These are phyloP conservation scores for Starmerella scarabaei DNA, from an alignment of 805 yeast genomes.

Conservation along the genomic window DNA sequence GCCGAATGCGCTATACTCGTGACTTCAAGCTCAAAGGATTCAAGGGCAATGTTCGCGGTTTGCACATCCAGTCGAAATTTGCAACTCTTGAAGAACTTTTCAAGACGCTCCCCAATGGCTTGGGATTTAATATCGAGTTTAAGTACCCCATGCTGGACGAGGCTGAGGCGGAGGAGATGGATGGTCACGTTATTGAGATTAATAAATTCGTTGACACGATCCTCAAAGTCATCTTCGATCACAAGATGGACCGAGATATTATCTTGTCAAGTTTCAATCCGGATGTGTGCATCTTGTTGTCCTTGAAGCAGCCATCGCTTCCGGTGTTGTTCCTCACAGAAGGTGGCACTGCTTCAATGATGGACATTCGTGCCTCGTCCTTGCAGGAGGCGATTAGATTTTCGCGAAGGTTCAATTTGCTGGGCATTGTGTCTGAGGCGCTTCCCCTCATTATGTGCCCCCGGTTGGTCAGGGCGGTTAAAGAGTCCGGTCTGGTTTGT, in stretches of 20 bases:
- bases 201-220: constrained; percentile 84
- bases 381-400: constrained; percentile 84
- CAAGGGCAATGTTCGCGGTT: constrained; percentile 87
- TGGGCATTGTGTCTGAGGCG: constrained; percentile 87
- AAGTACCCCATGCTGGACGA: constrained; percentile 94
- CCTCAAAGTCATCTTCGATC: constrained; percentile 62
- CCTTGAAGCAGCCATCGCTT: constrained; percentile 84
- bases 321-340: constrained; percentile 87
- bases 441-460: constrained; percentile 81
- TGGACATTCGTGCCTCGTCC: constrained; percentile 77
- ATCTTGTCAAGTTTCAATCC: constrained; percentile 92
- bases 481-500: constrained; percentile 80
- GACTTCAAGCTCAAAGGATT: constrained; percentile 77
- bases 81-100: constrained; percentile 80
- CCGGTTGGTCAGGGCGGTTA: constrained; percentile 78
- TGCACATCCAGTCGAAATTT: constrained; percentile 80
- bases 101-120: constrained; percentile 62
- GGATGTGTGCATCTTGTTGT: constrained; percentile 71
- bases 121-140: constrained; percentile 89
- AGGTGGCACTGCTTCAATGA: constrained; percentile 73
- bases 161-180: constrained; percentile 78
- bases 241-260: constrained; percentile 67
- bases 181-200: constrained; percentile 67
- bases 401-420: constrained; percentile 77
- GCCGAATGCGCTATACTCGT: constrained; percentile 72